These are phyloP conservation scores for Psilocybe mexicana DNA, from an alignment of 1,284 basidiomycete species.

Conservation along the genomic window DNA sequence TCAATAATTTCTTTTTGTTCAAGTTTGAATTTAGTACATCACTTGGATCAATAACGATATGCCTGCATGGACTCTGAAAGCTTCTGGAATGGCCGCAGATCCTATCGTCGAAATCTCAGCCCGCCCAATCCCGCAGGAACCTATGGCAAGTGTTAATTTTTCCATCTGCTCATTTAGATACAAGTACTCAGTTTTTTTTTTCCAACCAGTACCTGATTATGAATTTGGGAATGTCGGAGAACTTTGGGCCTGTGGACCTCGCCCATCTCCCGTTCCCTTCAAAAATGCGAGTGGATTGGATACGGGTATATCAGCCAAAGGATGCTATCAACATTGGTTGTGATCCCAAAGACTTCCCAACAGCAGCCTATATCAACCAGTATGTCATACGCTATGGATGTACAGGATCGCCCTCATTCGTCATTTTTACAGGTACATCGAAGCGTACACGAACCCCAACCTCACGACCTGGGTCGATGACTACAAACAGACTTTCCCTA, in stretches of 20 bases:
- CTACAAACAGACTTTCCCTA: constrained; percentile 62
- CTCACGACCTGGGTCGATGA: constrained; percentile 61
- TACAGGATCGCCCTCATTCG: constrained; percentile 1
- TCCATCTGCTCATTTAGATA: background rate
- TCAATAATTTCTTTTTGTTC: background rate
- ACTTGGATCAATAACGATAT: constrained; percentile 72
- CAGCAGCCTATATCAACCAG: constrained; percentile 72
- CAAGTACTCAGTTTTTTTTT: background rate
- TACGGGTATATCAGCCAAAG: constrained; percentile 80
- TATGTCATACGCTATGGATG: constrained; percentile 32
- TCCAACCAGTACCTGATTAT: constrained; percentile 66
- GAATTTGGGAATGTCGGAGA: constrained; percentile 81
- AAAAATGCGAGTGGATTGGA: constrained; percentile 78
- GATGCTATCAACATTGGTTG: constrained; percentile 77
- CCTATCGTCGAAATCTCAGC: constrained; percentile 63
- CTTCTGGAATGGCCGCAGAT: constrained; percentile 74
- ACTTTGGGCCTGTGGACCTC: constrained; percentile 74
- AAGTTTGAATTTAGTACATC: constrained; percentile 58
- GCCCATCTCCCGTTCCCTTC: constrained; percentile 67
- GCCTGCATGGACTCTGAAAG: constrained; percentile 76
- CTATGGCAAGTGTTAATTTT: constrained; percentile 55
- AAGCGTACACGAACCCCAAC: constrained; percentile 57
- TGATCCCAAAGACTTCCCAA: constrained; percentile 79
- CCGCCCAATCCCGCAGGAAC: constrained; percentile 81
- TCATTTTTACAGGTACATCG: constrained; percentile 41